Base-by-base conservation (phyloP, 306 rosid species). In the Gynostemma pentaphyllum region DNA sequence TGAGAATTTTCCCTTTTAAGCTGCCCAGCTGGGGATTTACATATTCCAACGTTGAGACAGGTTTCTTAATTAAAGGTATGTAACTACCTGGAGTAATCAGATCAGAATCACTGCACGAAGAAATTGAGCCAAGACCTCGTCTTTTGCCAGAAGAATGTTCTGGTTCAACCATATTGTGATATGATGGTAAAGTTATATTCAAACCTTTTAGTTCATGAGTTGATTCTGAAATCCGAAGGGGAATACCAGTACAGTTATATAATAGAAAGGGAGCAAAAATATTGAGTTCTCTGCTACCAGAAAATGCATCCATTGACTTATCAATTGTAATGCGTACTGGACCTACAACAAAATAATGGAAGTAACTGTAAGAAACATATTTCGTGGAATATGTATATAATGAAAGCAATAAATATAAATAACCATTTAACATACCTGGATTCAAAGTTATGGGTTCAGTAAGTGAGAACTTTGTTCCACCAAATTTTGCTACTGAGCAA, bases 191-290 rank as follows among this genome's bases (percentile, higher is more conserved):
- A 19, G 74, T 64, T 45, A 65, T 75, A 54, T 76, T 73, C 79
- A 52, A 72, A 65, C 79, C 80, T 18, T 78, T 76, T 15, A 57
- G 56, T 73, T 84, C 83, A 56, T 62, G 70, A 23, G 75, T 72
- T 63, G 80, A 68, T 70, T 88, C 89, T 45, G 81, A 80, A 34
- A 88, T 79, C 60, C 62, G 27, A 27, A 91, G 73, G 14, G 96
- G 88, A 67, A 88, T 88, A 55, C 90, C 92, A 63, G 79, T 74
- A 76, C 98, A 91, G 72, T 91, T 91, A 76, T 88, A 91, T 69
- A 91, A 73, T 68, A 91, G 79, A 77, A 83, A 85, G 41, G 96
- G 98, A 71, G 83, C 96, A 64, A 65, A 85, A 65, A 91, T 67
- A 47, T 76, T 50, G 39, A 91, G 69, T 71, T 91, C 98, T 80